A percentile compares a stretch with the other conserved stretches of the same genome.
phyloP scores from a whole-genome alignment of 805 yeast species.

The Dipodascus geniculatus region DNA sequence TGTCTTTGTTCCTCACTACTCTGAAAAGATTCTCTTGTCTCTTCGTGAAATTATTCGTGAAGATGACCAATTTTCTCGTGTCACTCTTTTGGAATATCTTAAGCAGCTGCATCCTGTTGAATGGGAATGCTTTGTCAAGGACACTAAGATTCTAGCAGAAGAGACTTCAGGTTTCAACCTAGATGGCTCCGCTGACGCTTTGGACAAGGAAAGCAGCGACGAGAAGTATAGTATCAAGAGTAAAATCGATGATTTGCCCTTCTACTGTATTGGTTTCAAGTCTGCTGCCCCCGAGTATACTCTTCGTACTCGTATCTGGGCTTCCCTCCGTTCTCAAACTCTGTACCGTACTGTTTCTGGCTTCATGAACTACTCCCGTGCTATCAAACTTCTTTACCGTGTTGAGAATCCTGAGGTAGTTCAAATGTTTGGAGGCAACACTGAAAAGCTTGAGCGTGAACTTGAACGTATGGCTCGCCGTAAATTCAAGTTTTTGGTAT shows the following conservation, averaged over 20 bases:
- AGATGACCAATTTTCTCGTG: slow-evolving; percentile 93
- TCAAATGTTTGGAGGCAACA: slow-evolving; percentile 97
- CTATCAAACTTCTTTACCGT: slow-evolving; percentile 83
- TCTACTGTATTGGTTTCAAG: slow-evolving; percentile 94
- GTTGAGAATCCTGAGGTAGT: slow-evolving; percentile 93
- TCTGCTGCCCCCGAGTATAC: slow-evolving; percentile 96
- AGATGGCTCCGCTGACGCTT: slow-evolving; percentile 21
- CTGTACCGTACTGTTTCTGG: slow-evolving; percentile 95
- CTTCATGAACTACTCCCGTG: slow-evolving; percentile 96
- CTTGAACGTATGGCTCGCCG: slow-evolving; percentile 72
- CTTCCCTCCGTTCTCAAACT: slow-evolving; percentile 93
- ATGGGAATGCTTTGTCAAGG: slow-evolving; percentile 96
- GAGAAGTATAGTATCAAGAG: slow-evolving; percentile 66
- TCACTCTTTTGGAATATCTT: slow-evolving; percentile 84
- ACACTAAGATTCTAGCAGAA: slow-evolving; percentile 89
- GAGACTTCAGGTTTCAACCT: slow-evolving; percentile 77
- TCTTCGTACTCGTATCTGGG: slow-evolving; percentile 96
- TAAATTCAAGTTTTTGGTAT: slow-evolving; percentile 68
- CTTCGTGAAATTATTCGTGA: slow-evolving; percentile 92
- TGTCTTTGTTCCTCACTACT: slow-evolving; percentile 90
- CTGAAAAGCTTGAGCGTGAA: slow-evolving; percentile 91
- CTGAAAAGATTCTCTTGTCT: slow-evolving; percentile 85
- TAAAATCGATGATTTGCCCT: slow-evolving; percentile 85
- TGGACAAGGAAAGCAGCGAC: slow-evolving; percentile 28
- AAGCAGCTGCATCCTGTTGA: slow-evolving; percentile 93